Evolutionary conservation across 345 rosid species (phyloP).

Genomic region (Reutealis trisperma): DNA sequence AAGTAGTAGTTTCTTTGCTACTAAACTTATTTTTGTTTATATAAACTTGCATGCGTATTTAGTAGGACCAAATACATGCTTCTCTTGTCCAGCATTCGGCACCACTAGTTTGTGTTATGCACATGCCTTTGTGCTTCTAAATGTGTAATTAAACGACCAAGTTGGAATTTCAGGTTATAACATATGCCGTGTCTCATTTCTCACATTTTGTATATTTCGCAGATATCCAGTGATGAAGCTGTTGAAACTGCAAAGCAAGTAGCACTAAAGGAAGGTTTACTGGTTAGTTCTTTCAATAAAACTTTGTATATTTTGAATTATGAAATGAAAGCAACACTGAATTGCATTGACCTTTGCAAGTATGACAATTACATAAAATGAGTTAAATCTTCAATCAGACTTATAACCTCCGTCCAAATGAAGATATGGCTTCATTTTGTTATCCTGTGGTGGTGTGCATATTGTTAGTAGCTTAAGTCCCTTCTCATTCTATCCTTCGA

Average conservation of each 20-base stretch:
- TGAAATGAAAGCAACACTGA: constrained; percentile 3
- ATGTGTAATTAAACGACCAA: not conserved
- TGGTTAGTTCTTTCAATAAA: constrained; percentile 57
- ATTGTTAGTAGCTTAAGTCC: not conserved
- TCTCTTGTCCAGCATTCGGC: not conserved
- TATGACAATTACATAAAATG: not conserved
- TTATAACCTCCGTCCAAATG: not conserved
- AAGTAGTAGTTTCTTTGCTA: not conserved
- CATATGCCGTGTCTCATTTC: not conserved
- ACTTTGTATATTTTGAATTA: not conserved
- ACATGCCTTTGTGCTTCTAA: not conserved
- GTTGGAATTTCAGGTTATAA: not conserved
- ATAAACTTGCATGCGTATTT: not conserved
- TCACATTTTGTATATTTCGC: constrained; percentile 20
- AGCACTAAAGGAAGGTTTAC: constrained; percentile 93
- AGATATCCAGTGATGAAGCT: constrained; percentile 94
- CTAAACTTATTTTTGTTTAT: not conserved
- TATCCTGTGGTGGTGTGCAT: not conserved
- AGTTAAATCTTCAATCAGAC: not conserved
- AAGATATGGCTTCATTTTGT: not conserved
- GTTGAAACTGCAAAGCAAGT: constrained; percentile 94
- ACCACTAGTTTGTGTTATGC: constrained; percentile 4
- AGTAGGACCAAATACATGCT: constrained; percentile 4
- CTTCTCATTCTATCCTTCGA: not conserved
- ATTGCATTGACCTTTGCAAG: not conserved